A percentile compares a stretch with the other conserved stretches of the same genome.
phyloP scores from a whole-genome alignment of 768 basidiomycete genomes.

The Collybia sordida region DNA sequence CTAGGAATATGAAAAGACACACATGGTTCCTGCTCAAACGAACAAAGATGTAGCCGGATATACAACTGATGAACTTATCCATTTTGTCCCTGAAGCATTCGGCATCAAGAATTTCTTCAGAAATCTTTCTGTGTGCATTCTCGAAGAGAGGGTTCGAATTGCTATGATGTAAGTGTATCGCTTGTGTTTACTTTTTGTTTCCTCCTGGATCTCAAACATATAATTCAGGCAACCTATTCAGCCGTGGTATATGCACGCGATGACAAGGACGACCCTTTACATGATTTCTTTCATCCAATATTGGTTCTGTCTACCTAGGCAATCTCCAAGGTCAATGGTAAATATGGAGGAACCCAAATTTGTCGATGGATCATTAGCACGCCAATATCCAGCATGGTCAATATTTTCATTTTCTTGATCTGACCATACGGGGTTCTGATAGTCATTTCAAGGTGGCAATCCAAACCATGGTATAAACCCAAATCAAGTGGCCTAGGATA shows the following conservation, averaged over 20 bases:
- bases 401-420: neutral
- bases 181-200: too few species aligned
- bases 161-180: constrained; percentile 45
- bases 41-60: constrained; percentile 38
- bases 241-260: constrained; percentile 28
- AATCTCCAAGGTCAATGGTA: constrained; percentile 17
- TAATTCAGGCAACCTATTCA: constrained; percentile 34
- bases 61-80: constrained; percentile 42
- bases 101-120: constrained; percentile 36
- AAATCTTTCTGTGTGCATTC: constrained; percentile 31
- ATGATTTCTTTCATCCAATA: constrained; percentile 30
- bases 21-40: constrained; percentile 40
- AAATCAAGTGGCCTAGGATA: constrained; percentile 26
- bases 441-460: constrained; percentile 23
- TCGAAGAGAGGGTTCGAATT: constrained; percentile 44
- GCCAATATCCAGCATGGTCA: constrained; percentile 36
- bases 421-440: neutral
- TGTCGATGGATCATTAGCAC: constrained; percentile 20
- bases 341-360: constrained; percentile 17
- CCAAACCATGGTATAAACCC: constrained; percentile 49
- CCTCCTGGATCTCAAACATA: neutral
- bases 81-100: constrained; percentile 32
- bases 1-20: constrained; percentile 39
- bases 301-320: constrained; percentile 39
- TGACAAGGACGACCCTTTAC: constrained; percentile 22